A percentile compares a stretch with the other conserved stretches of the same genome.
Conservation (phyloP, 2,329 filamentous ascomycete species). For the Leptographium procerum region DNA sequence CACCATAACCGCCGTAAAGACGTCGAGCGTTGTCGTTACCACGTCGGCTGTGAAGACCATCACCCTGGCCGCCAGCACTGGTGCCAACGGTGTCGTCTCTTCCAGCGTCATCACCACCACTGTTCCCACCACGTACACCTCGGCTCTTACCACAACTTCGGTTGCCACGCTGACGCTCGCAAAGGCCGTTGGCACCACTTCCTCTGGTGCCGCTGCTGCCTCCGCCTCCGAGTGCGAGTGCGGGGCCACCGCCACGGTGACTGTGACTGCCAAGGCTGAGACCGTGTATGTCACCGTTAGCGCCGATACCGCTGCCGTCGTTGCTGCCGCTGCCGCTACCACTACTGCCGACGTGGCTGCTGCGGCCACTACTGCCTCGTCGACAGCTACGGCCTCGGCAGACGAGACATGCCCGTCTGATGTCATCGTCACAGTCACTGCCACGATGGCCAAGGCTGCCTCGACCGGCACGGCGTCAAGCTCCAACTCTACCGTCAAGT, state of each 20-base stretch:
- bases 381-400: not conserved
- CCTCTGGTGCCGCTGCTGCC: not conserved
- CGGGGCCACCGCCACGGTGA: conserved; percentile 15
- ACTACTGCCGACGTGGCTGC: not conserved
- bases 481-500: not conserved
- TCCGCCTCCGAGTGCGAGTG: not conserved
- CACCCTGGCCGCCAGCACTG: conserved; percentile 3
- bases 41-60: conserved; percentile 1
- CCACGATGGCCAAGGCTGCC: not conserved
- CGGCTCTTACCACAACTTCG: not conserved
- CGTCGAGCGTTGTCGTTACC: not conserved
- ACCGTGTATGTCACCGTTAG: not conserved
- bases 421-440: not conserved
- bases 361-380: not conserved
- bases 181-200: not conserved
- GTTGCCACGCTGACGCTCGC: not conserved
- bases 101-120: not conserved
- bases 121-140: not conserved
- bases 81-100: not conserved
- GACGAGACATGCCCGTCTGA: not conserved
- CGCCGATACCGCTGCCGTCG: not conserved
- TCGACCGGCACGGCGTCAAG: not conserved
- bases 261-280: conserved; percentile 18
- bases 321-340: not conserved
- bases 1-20: not conserved